A percentile compares a stretch with the other conserved stretches of the same genome.
phyloP scores from a whole-genome alignment of 768 basidiomycete species.

The Rhizopogon sp. region DNA sequence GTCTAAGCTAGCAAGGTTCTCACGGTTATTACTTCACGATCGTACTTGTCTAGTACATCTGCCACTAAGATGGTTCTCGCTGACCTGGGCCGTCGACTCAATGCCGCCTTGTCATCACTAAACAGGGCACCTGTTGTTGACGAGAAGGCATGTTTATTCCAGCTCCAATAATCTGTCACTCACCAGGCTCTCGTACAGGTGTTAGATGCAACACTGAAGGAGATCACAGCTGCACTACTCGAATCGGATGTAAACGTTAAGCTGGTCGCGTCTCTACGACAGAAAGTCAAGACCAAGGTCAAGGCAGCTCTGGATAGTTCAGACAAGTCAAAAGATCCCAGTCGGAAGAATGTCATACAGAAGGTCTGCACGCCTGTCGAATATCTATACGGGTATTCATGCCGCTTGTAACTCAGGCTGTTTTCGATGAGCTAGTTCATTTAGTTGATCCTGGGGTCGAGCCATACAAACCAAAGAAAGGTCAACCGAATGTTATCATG shows the following conservation, averaged over 20 bases:
- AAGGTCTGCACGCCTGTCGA: slow-evolving; percentile 50
- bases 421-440: slow-evolving; percentile 94
- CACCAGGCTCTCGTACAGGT: slow-evolving; percentile 46
- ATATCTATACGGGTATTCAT: slow-evolving; percentile 6
- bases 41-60: slow-evolving; percentile 15
- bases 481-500: slow-evolving; percentile 93
- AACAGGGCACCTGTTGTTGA: slow-evolving; percentile 84
- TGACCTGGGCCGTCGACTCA: slow-evolving; percentile 91
- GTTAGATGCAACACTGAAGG: slow-evolving; percentile 90
- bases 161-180: slow-evolving; percentile 2
- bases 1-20: slow-evolving; percentile 18
- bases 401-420: slow-evolving; percentile 50
- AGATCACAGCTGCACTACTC: slow-evolving; percentile 88
- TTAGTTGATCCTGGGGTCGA: slow-evolving; percentile 95
- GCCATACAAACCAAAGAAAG: slow-evolving; percentile 95
- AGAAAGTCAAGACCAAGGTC: slow-evolving; percentile 88
- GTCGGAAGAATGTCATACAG: slow-evolving; percentile 85
- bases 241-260: slow-evolving; percentile 99
- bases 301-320: slow-evolving; percentile 71
- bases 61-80: slow-evolving; percentile 77
- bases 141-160: slow-evolving; percentile 62
- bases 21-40: slow-evolving; percentile 16
- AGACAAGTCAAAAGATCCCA: slow-evolving; percentile 75
- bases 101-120: slow-evolving; percentile 87
- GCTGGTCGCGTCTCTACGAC: slow-evolving; percentile 79